Evolutionary conservation across 2,329 filamentous ascomycete species (phyloP).

Genomic region (Cladophialophora exuberans): DNA sequence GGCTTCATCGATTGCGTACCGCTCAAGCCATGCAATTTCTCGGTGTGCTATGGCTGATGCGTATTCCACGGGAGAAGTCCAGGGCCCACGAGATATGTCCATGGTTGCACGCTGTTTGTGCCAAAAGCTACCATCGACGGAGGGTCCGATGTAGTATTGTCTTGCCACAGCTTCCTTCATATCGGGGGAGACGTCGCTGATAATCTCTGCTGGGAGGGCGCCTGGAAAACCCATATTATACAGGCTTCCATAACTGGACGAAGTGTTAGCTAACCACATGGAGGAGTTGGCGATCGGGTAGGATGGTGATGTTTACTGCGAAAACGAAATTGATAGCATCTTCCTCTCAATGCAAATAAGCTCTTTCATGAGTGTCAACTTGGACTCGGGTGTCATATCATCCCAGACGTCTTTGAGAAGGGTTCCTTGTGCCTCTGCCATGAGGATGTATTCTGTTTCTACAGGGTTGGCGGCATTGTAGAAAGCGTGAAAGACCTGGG

Average conservation of each 20-base stretch:
- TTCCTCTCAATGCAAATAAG: conserved; percentile 42
- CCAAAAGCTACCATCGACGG: neutral
- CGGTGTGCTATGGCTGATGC: neutral
- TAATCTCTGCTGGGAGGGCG: neutral
- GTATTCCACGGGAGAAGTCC: neutral
- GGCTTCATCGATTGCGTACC: neutral
- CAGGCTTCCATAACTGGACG: neutral
- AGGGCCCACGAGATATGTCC: neutral
- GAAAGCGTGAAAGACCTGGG: conserved; percentile 34
- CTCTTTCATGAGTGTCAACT: conserved; percentile 28
- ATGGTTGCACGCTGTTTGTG: neutral
- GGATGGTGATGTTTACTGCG: conserved; percentile 35
- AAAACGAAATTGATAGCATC: conserved; percentile 42
- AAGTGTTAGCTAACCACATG: neutral
- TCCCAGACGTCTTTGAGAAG: conserved; percentile 38
- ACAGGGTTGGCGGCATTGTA: conserved; percentile 32
- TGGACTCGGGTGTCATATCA: neutral
- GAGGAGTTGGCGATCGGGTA: neutral
- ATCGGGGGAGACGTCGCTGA: neutral
- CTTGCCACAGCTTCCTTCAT: neutral
- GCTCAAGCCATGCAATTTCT: neutral
- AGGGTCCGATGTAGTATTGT: neutral
- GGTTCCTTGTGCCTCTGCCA: conserved; percentile 38
- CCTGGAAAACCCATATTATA: neutral
- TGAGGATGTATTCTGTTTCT: conserved; percentile 37